Base-by-base conservation (phyloP, 257 asterid species). In the Jaltomata sinuosa region DNA sequence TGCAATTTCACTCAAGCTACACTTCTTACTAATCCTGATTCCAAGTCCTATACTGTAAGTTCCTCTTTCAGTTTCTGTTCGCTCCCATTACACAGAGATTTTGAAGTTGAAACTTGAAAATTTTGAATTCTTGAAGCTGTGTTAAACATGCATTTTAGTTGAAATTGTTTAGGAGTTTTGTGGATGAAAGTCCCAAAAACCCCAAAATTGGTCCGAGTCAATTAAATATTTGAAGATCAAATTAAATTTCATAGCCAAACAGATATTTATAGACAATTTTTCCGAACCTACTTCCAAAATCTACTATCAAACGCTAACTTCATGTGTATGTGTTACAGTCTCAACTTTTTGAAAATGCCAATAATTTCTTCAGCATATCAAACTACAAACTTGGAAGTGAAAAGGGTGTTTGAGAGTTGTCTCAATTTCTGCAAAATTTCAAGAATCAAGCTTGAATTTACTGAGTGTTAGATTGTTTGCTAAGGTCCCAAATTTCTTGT, bases 1-100 rank as follows among this genome's bases (percentile, higher is more conserved):
- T 96, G 99, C 94, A 92, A 94, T 87, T 93, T 94, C 91, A 86
- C 91, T 88, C 93, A 90, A 87, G 97, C 99, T 77, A 90, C 98
- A 29, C 82, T 94, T 88, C 91, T 96, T 86, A 91, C 93, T 47
- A 93, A 93, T 78, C 91, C 97, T 86, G 88, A 86, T 71, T 93
- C 97, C 88, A 84, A 92, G 32, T 89, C 93, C 61, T 96, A 91
- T 89, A 92, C 90, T 1, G 99, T 94, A 89, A 85, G 87, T 86
- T 65, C 84, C 21, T 81, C n/a, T 81, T 81, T 45, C 16, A 36
- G 27, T 47, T 61, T 52, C n/a, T 49, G 52, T 62, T 14, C 7
- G 8, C 42, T 38, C 42, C 7, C 42, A 5, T 38, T 38, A 8
- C 42, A n/a, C 42, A 38, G 5, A 3, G 7, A 38, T 38, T 38